Base-by-base conservation (phyloP, 805 yeast species). In the Ascoidea asiatica region DNA sequence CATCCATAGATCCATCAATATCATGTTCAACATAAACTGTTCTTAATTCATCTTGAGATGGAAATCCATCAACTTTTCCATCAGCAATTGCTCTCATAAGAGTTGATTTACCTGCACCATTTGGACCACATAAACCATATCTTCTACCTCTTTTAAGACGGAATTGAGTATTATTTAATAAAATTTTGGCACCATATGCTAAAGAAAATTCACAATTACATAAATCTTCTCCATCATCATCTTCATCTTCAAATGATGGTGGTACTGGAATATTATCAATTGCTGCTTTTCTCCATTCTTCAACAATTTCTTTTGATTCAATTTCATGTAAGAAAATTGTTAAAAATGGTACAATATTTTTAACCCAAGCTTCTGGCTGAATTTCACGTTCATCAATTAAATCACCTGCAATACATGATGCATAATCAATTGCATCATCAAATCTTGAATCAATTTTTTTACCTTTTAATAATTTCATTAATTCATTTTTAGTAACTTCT, bases 131-230 rank as follows among this genome's bases (percentile, higher is more conserved):
- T 61, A 82, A 74, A 90, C 98, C 98, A 71, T 92, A 92, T 77
- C 98, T 86, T 77, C 97, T 89, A 75, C 84, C 92, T 78, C 95
- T 82, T 88, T 87, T 88, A 67, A 92, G 83, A 75, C 98, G 88
- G 69, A 92, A 81, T 77, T 90, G 97, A 59, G 98, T 92, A 75
- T 92, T 90, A 90, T 92, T 92, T 72, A 92, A 87, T 75, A 92
- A 79, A 79, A 92, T 92, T 86, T 92, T 92, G 64, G 98, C 98
- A 90, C 98, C 99, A 73, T 92, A 92, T 70, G 99, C 99, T 64
- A 92, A 79, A 50, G 98, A 92, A 89, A 92, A 92, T 81, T 92
- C 98, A 84, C 97, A 90, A 95, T 92, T 92, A 82, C 98, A 92
- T 65, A 92, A 79, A 67, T 92, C 97, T 77, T 92, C 97, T 75